These are phyloP conservation scores for Trichosanthes truncata DNA, from an alignment of 306 rosid genomes.

Conservation along the genomic window DNA sequence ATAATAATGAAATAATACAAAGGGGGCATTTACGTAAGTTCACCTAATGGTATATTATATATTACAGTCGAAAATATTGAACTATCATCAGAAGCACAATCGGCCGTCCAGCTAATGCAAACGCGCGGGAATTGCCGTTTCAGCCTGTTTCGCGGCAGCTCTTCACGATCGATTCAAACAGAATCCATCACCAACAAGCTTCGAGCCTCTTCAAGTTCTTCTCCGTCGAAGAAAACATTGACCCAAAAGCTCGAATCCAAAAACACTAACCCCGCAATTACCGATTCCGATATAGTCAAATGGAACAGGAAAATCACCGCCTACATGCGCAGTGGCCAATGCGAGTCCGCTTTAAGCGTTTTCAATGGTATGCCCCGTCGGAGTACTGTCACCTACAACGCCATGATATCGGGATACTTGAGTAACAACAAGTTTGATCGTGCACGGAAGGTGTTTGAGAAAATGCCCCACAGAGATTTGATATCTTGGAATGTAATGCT, in stretches of 20 bases:
- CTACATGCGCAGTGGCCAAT: slow-evolving; percentile 64
- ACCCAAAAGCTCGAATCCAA: slow-evolving; percentile 14
- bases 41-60: neutral
- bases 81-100: neutral
- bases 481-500: slow-evolving; percentile 81
- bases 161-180: slow-evolving; percentile 13
- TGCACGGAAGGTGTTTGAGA: slow-evolving; percentile 54
- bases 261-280: slow-evolving; percentile 12
- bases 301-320: slow-evolving; percentile 50
- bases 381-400: slow-evolving; percentile 55
- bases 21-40: neutral
- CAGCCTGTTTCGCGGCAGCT: slow-evolving; percentile 22
- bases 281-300: slow-evolving; percentile 43
- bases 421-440: slow-evolving; percentile 33
- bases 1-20: neutral
- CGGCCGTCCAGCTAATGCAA: slow-evolving; percentile 1
- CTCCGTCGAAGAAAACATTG: slow-evolving; percentile 24
- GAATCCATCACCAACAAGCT: slow-evolving; percentile 18
- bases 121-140: slow-evolving; percentile 25
- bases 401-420: slow-evolving; percentile 67
- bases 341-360: slow-evolving; percentile 45
- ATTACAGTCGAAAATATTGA: neutral
- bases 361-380: slow-evolving; percentile 58
- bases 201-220: slow-evolving; percentile 7
- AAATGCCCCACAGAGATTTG: slow-evolving; percentile 64